phyloP scores from a whole-genome alignment of 345 rosid species.

The Eucalyptus victrix region DNA sequence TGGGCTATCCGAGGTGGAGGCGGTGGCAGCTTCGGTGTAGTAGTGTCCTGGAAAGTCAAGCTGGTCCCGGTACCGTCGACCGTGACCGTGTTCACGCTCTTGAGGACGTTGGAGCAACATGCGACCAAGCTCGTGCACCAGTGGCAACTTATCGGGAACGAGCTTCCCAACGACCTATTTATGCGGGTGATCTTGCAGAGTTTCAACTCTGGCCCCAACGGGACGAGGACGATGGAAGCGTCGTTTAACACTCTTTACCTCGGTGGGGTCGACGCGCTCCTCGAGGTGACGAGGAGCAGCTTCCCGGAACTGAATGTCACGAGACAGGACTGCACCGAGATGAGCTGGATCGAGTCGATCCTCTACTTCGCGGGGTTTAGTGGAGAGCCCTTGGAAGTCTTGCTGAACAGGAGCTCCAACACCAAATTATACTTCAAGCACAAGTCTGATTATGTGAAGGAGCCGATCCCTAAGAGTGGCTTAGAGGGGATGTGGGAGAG shows the following conservation, averaged over 20 bases:
- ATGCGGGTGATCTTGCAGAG: neutral
- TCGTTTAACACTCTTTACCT: constrained; percentile 20
- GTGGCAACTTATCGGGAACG: neutral
- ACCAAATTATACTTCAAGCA: neutral
- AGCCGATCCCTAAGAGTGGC: constrained; percentile 9
- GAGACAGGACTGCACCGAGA: constrained; percentile 17
- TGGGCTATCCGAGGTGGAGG: neutral
- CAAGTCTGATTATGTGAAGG: constrained; percentile 16
- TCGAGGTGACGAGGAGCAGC: neutral
- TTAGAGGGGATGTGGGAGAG: constrained; percentile 5
- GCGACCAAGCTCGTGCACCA: neutral
- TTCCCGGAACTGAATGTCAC: constrained; percentile 29
- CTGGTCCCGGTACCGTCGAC: neutral
- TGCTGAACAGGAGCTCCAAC: neutral
- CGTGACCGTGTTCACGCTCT: neutral
- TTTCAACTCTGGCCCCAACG: neutral
- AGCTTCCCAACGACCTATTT: neutral
- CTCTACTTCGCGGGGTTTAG: constrained; percentile 1
- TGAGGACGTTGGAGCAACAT: neutral
- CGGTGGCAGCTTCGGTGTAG: neutral
- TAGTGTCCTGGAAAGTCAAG: neutral
- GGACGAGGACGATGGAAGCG: neutral
- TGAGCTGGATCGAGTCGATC: constrained; percentile 34
- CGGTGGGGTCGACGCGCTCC: constrained; percentile 4
- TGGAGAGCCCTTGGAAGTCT: neutral